Evolutionary conservation across 805 yeast species (phyloP), one percentile per base, ranked within the genome.

Genomic region (Hanseniaspora hatyaiensis): DNA sequence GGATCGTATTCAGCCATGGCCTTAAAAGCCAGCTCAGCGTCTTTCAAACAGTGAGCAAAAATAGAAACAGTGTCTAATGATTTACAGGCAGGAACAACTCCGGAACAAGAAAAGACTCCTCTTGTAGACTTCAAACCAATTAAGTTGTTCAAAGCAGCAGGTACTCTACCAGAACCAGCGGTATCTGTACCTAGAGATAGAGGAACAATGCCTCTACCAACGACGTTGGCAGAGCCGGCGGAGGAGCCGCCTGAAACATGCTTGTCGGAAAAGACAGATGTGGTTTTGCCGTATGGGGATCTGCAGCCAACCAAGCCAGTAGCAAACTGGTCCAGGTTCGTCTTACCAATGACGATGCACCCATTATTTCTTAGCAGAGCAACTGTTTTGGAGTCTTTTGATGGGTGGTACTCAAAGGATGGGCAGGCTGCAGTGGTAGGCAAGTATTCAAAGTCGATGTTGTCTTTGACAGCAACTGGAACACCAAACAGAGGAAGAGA

Each of bases 141-240:
- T 55, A 87, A 66, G 64, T 92, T 92, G 72, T 89, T 89, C 54
- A 89, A 70, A 26, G 87, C 89, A 22, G 97, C 97, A 23, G 98
- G 98, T 28, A 89, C 98, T 59, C 98, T 76, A 34, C 96, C 96
- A 5, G 95, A 85, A 19, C 98, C 98, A 8, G 98, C 98, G 31
- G 98, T 89, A 61, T 89, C 98, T 5, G 97, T 92, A 31, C 96
- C 96, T 55, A 89, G 70, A 1, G 96, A 73, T 41, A 89, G 58
- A 29, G 97, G 96, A 15, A 85, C 96, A 40, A 79, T 69, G 51
- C 97, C 97, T 55, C 87, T 73, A 18, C 87, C 89, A 16, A 87
- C 96, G 19, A 80, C 88, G 12, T 80, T 78, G 5, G 95, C 94
- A n/a, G 95, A 85, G 11, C 98, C 98, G 0, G 96, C 87, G 32